These are phyloP conservation scores for Terfezia claveryi DNA, from an alignment of 495 filamentous ascomycete genomes.

Conservation along the genomic window DNA sequence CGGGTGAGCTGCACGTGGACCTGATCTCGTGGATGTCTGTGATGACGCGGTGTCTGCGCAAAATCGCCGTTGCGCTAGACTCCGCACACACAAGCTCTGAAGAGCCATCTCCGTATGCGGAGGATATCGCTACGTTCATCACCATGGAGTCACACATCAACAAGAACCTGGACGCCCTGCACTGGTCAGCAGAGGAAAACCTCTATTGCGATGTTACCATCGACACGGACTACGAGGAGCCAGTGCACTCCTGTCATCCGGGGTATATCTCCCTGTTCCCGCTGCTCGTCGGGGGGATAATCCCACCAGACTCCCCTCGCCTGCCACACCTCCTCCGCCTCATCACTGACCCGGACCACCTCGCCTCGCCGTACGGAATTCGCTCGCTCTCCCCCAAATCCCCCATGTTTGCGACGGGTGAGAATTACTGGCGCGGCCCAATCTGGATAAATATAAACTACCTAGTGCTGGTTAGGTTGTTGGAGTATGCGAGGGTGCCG, in stretches of 20 bases:
- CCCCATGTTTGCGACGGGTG: conserved; percentile 61
- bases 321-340: conserved; percentile 54
- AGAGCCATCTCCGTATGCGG: conserved; percentile 16
- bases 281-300: conserved; percentile 57
- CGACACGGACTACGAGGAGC: conserved; percentile 73
- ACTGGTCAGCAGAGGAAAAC: conserved; percentile 60
- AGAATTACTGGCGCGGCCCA: conserved; percentile 95
- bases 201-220: conserved; percentile 91
- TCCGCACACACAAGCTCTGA: conserved; percentile 17
- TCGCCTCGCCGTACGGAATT: conserved; percentile 72
- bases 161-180: conserved; percentile 77
- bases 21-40: conserved; percentile 91
- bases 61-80: conserved; percentile 50
- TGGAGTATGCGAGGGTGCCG: conserved; percentile 25
- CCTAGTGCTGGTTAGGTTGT: conserved; percentile 54
- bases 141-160: conserved; percentile 56
- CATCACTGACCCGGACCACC: conserved; percentile 55
- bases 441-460: conserved; percentile 98
- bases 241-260: conserved; percentile 76
- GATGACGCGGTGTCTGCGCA: conserved; percentile 62
- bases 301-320: conserved; percentile 47
- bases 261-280: conserved; percentile 91
- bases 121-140: conserved; percentile 52
- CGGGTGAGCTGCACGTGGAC: conserved; percentile 89
- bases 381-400: conserved; percentile 71